Conservation (phyloP, 345 rosid species). For the Carallia pectinifolia region DNA sequence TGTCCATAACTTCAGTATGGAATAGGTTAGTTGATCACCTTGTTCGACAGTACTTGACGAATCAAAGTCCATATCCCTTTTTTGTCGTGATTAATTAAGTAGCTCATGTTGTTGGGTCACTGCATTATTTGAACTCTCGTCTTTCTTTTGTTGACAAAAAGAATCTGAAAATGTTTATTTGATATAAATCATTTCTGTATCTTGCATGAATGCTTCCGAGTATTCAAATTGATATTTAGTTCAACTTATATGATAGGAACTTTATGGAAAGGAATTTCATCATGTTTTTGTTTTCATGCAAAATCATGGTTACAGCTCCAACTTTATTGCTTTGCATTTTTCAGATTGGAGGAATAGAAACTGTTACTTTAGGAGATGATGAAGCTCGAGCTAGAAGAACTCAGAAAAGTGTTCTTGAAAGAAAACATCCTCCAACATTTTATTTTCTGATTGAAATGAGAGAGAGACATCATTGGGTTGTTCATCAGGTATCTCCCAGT, state of each 20-base stretch:
- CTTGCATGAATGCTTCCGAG: neutral
- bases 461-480: slow-evolving; percentile 57
- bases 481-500: slow-evolving; percentile 43
- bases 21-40: too few relatives aligned
- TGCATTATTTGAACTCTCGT: too few relatives aligned
- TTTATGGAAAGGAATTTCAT: too few relatives aligned
- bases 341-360: slow-evolving; percentile 64
- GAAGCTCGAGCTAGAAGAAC: slow-evolving; percentile 62
- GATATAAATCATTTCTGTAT: neutral
- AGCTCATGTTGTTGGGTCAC: too few relatives aligned
- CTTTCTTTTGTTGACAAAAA: too few relatives aligned
- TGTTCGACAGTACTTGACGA: too few relatives aligned
- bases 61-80: too few relatives aligned
- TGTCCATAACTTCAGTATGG: too few relatives aligned
- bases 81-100: too few relatives aligned
- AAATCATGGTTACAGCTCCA: neutral
- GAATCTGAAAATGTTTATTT: neutral
- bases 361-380: slow-evolving; percentile 65
- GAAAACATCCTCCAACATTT: slow-evolving; percentile 69
- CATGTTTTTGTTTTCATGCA: too few relatives aligned
- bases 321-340: neutral
- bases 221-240: neutral
- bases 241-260: neutral
- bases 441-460: slow-evolving; percentile 72
- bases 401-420: slow-evolving; percentile 63